phyloP scores from a whole-genome alignment of 1,284 basidiomycete genomes.

The Lentinula novae-zelandiae region DNA sequence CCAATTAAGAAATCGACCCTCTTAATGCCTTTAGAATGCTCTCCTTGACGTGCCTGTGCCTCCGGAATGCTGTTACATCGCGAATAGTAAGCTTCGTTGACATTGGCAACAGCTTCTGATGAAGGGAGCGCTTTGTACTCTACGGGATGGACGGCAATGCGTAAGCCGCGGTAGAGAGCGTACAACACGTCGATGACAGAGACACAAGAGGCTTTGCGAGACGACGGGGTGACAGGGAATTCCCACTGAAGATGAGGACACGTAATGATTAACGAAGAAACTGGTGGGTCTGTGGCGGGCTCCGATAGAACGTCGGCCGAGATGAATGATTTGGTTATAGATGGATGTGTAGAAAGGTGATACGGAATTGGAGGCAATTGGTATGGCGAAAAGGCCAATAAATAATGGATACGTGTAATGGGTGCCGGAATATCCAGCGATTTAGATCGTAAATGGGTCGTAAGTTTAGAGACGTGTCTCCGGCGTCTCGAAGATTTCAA shows the following conservation, averaged over 20 bases:
- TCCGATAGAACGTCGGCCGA: slow-evolving; percentile 23
- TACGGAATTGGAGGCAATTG: slow-evolving; percentile 31
- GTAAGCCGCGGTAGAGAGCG: slow-evolving; percentile 21
- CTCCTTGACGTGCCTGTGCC: slow-evolving; percentile 17
- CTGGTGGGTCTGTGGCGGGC: slow-evolving; percentile 27
- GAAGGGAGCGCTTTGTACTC: slow-evolving; percentile 23
- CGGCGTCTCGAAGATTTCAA: not conserved
- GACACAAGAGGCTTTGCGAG: slow-evolving; percentile 19
- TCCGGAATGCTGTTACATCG: slow-evolving; percentile 23
- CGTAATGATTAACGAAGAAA: slow-evolving; percentile 25
- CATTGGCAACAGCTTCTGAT: slow-evolving; percentile 17
- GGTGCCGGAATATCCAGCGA: slow-evolving; percentile 15
- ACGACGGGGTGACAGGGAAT: slow-evolving; percentile 19
- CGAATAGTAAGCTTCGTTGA: slow-evolving; percentile 24
- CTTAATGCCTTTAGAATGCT: slow-evolving; percentile 27
- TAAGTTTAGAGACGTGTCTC: slow-evolving; percentile 27
- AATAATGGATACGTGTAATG: slow-evolving; percentile 34
- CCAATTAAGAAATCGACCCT: slow-evolving; percentile 28
- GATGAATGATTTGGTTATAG: slow-evolving; percentile 21
- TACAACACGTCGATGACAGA: slow-evolving; percentile 25
- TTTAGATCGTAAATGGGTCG: slow-evolving; percentile 22
- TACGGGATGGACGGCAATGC: slow-evolving; percentile 13
- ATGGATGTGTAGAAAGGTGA: slow-evolving; percentile 30
- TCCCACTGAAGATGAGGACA: slow-evolving; percentile 23
- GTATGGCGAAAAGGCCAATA: slow-evolving; percentile 39